Evolutionary conservation across 169 alveolate species (phyloP).

Genomic region (Plasmodium reichenowi): DNA sequence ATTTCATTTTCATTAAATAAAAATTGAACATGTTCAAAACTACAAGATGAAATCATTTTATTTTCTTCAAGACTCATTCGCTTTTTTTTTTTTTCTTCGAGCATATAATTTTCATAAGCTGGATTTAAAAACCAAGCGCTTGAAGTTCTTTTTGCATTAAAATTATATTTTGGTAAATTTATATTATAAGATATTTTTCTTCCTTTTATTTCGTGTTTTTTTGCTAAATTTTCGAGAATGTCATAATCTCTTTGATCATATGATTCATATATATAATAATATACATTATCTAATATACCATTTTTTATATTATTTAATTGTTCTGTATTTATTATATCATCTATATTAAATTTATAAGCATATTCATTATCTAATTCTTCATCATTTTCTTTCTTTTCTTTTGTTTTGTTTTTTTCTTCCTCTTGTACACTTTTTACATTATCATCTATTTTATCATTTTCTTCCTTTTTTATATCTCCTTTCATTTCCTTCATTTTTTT

Average conservation of each 20-base stretch:
- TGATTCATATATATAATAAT: constrained; percentile 73
- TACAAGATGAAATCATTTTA: neutral
- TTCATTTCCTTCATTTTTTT: too few relatives aligned
- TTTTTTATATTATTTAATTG: constrained; percentile 46
- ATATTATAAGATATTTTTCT: constrained; percentile 35
- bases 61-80: neutral
- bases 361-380: neutral
- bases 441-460: neutral
- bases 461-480: neutral
- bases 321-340: constrained; percentile 32
- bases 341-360: constrained; percentile 9
- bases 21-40: constrained; percentile 38
- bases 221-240: constrained; percentile 43
- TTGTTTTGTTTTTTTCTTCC: neutral
- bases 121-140: constrained; percentile 75
- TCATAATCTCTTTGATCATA: constrained; percentile 72
- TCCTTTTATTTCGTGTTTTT: constrained; percentile 70
- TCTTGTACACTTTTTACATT: constrained; percentile 3
- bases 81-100: constrained; percentile 36
- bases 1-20: constrained; percentile 33
- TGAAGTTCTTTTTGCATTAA: constrained; percentile 50
- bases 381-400: constrained; percentile 1
- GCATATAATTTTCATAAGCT: constrained; percentile 63
- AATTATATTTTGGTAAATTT: constrained; percentile 51
- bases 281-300: constrained; percentile 58